Evolutionary conservation across 2,329 filamentous ascomycete species (phyloP).

Genomic region (Phaeosphaeria sp.): DNA sequence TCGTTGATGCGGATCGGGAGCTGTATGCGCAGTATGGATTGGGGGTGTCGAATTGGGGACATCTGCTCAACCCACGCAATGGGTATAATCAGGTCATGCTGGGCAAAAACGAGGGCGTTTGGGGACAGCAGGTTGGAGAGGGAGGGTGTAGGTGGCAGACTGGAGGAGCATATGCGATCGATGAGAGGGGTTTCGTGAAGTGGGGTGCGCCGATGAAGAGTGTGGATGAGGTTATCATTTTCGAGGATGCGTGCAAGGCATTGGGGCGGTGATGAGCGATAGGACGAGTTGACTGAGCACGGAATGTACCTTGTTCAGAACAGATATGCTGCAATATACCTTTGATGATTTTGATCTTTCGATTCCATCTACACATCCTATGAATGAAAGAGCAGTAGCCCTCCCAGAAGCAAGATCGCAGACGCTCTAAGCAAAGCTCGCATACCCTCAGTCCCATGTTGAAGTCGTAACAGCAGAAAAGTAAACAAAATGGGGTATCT

Average conservation of each 20-base stretch:
- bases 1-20: slow-evolving; percentile 64
- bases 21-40: slow-evolving; percentile 68
- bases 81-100: slow-evolving; percentile 46
- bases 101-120: slow-evolving; percentile 43
- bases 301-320: background rate
- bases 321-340: background rate
- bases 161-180: slow-evolving; percentile 43
- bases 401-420: background rate
- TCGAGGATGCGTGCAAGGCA: slow-evolving; percentile 41
- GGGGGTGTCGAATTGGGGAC: slow-evolving; percentile 51
- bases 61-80: slow-evolving; percentile 43
- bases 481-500: background rate
- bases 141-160: slow-evolving; percentile 46
- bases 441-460: background rate
- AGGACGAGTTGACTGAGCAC: background rate
- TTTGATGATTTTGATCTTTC: background rate
- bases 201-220: slow-evolving; percentile 46
- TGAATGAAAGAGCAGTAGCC: background rate
- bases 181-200: slow-evolving; percentile 40
- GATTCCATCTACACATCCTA: background rate
- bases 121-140: slow-evolving; percentile 44
- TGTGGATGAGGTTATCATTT: slow-evolving; percentile 39
- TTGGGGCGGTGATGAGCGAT: slow-evolving; percentile 23
- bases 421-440: background rate
- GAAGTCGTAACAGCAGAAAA: background rate